Evolutionary conservation across 345 rosid genomes (phyloP), one percentile per base, ranked within the genome.

Genomic region (Populus nigra): DNA sequence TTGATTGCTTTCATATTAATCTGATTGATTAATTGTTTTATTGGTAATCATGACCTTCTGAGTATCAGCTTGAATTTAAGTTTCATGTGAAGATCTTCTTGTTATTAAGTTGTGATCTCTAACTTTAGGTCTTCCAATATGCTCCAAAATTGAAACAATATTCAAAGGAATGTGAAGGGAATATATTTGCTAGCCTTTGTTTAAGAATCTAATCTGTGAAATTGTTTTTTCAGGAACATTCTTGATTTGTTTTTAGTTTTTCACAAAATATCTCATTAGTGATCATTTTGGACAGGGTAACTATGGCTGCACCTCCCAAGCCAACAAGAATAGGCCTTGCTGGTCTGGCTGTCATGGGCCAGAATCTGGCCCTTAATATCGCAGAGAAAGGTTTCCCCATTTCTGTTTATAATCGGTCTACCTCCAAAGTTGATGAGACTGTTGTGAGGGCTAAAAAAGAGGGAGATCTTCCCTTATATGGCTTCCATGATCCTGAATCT

Each of bases 311-410:
- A 55, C 86, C 85, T 47, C 83, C 85, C 43, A 41, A 80, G 29
- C 89, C 76, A 55, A 89, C 96, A 2, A 91, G 99, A 88, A 90
- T 95, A 45, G 98, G 99, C 74, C 85, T 95, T 65, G 99, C 99
- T 76, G 99, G 97, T 80, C 86, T 95, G 2, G 99, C 99, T 27
- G 99, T 93, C 72, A 95, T 95, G 99, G 99, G 99, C 79, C 99
- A 95, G 84, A 94, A 94, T 84, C 84, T 93, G 45, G 98, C 98
- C 61, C 94, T 94, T 79, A 94, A 92, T 86, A 92, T 94, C 53
- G 98, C 98, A 0, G 91, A 90, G 84, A 94, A 94, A 90, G 98
- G 98, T 79, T 94, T 94, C 79, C 90, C 98, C 33, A 95, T 95
- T 86, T 95, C 99, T 61, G 97, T 95, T 73, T 95, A 93, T 81